Conservation (phyloP, 164 flowering plant species). For the Piper betle region DNA sequence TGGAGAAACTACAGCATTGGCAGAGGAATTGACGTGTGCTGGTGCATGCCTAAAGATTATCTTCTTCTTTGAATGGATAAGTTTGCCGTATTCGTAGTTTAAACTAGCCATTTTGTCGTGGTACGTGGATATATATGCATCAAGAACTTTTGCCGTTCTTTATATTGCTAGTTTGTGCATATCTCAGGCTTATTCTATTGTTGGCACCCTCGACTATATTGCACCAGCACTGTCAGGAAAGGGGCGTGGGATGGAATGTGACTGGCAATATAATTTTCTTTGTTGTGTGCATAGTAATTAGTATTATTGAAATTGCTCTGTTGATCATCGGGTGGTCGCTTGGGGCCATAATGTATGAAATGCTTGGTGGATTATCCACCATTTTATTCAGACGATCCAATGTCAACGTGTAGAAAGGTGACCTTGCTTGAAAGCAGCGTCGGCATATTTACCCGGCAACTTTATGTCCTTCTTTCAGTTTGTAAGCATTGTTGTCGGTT, state of each 20-base stretch:
- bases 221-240: constrained; percentile 93
- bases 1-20: constrained; percentile 94
- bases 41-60: constrained; percentile 18
- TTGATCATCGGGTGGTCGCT: constrained; percentile 76
- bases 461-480: too few relatives aligned
- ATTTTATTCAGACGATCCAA: constrained; percentile 95
- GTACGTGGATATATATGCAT: too few relatives aligned
- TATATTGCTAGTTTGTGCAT: too few relatives aligned
- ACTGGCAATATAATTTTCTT: constrained; percentile 35
- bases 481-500: too few relatives aligned
- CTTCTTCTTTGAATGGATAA: not conserved
- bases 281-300: not conserved
- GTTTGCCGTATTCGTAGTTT: too few relatives aligned
- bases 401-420: constrained; percentile 95
- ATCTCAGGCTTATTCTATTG: constrained; percentile 85
- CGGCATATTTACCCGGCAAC: not conserved
- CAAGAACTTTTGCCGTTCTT: too few relatives aligned
- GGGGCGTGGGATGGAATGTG: constrained; percentile 99
- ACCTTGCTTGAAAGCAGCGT: not conserved
- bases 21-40: constrained; percentile 88
- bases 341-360: constrained; percentile 97
- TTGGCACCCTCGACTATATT: constrained; percentile 96
- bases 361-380: constrained; percentile 96
- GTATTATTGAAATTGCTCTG: not conserved
- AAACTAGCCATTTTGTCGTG: too few relatives aligned